Percentiles rank a stretch among this genome's conserved stretches.
These are phyloP conservation scores for Candida ficus DNA, from an alignment of 805 yeast genomes.

Conservation along the genomic window DNA sequence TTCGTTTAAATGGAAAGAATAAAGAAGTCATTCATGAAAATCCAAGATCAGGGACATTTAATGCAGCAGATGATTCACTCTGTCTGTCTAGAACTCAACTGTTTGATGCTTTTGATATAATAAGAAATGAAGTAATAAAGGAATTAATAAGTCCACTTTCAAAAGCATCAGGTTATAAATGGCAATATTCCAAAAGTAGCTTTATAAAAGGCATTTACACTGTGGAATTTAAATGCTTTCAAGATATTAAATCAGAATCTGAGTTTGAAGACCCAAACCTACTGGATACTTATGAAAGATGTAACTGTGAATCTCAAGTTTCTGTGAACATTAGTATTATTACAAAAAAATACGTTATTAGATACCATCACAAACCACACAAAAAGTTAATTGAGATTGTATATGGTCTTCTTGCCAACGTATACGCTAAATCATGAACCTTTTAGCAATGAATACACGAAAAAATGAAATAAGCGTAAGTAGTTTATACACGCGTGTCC, in stretches of 20 bases:
- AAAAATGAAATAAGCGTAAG: no score
- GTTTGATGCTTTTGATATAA: constrained; percentile 15
- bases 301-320: constrained; percentile 17
- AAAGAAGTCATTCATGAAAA: no score
- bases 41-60: no score
- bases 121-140: constrained; percentile 18
- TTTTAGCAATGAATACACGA: no score
- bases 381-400: constrained; percentile 19
- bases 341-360: constrained; percentile 18
- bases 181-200: constrained; percentile 20
- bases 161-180: constrained; percentile 21
- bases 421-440: constrained; percentile 11
- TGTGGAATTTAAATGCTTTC: constrained; percentile 21
- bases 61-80: constrained; percentile 4
- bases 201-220: constrained; percentile 19
- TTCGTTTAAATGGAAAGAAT: no score
- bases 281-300: constrained; percentile 8
- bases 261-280: background rate
- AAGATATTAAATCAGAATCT: constrained; percentile 11
- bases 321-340: constrained; percentile 20
- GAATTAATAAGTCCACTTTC: constrained; percentile 18
- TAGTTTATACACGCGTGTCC: no score
- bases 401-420: constrained; percentile 16
- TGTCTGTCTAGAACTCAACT: constrained; percentile 18
- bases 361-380: constrained; percentile 20